phyloP scores from a whole-genome alignment of 2,329 filamentous ascomycete genomes.

The Pyricularia grisea region DNA sequence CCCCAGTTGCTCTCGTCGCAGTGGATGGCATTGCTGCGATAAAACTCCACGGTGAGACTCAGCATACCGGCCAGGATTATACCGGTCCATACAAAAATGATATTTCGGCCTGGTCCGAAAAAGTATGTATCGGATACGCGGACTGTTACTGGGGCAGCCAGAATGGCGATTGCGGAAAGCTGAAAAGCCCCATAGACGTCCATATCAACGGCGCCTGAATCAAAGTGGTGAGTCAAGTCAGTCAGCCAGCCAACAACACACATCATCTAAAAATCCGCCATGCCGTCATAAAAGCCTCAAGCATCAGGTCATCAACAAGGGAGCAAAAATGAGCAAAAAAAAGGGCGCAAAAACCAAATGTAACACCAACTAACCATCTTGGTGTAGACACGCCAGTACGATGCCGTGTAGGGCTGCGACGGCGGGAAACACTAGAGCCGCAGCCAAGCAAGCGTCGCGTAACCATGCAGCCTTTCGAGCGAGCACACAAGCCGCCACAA shows the following conservation, averaged over 20 bases:
- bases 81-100: slow-evolving; percentile 57
- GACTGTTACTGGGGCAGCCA: slow-evolving; percentile 54
- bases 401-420: slow-evolving; percentile 56
- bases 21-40: slow-evolving; percentile 33
- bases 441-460: slow-evolving; percentile 52
- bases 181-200: slow-evolving; percentile 62
- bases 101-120: slow-evolving; percentile 51
- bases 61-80: slow-evolving; percentile 52
- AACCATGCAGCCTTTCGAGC: slow-evolving; percentile 54
- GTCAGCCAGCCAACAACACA: background rate
- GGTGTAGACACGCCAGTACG: slow-evolving; percentile 48
- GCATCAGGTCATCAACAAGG: background rate
- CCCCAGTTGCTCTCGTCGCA: slow-evolving; percentile 28
- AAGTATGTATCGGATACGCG: slow-evolving; percentile 55
- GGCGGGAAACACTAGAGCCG: slow-evolving; percentile 51
- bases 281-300: background rate
- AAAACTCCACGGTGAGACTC: slow-evolving; percentile 56
- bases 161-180: slow-evolving; percentile 54
- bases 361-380: slow-evolving; percentile 30
- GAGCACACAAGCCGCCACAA: slow-evolving; percentile 53
- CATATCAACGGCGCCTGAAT: slow-evolving; percentile 52
- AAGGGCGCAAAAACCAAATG: too few species aligned
- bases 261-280: background rate
- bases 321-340: background rate
- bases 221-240: too few species aligned